Evolutionary conservation across 2,329 filamentous ascomycete species (phyloP), one percentile per base, ranked within the genome.

Genomic region (Sarocladium oryzae): DNA sequence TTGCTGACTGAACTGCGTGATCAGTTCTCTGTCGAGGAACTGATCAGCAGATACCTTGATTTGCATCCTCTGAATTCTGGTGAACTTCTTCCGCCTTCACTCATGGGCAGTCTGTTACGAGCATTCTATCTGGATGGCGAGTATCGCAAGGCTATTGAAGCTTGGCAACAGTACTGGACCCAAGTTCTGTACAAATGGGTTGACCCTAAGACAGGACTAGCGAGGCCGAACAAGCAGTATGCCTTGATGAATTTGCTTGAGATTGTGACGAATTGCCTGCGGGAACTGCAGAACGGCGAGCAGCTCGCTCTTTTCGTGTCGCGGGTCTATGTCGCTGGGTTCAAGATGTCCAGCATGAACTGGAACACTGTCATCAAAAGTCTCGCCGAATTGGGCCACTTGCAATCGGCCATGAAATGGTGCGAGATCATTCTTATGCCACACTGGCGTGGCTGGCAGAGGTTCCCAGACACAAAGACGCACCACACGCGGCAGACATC

Each of bases 341-440:
- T 92, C 70, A 70, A 73, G 24, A 68, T 96, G 52, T 85, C 89
- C 61, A 84, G 80, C 63, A 78, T 77, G 59, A 90, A 88, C 58
- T 95, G 89, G 89, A 93, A 95, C 63, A 75, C 79, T 49, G 84
- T 88, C 56, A 77, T 96, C 51, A 81, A 86, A 59, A 68, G 76
- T 49, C 79, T 96, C 24, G 80, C 82, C 21, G 70, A 74, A 13
- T 73, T 82, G 51, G 75, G 77, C 41, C 74, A 77, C 41, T 77
- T 78, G 59, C 68, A 80, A 45, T 74, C 85, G 18, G 90, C 90
- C 33, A 95, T 93, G 67, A 63, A 70, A 20, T 69, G 84, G 49
- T 92, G 88, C 63, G 92, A 97, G 69, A 69, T 75, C 23, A 80
- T 82, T 54, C 82, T 97, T 51, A 95, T 96, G 79, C 76, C 79